These are phyloP conservation scores for Pleoardoris graminearum DNA, from an alignment of 2,329 filamentous ascomycete genomes.

Conservation along the genomic window DNA sequence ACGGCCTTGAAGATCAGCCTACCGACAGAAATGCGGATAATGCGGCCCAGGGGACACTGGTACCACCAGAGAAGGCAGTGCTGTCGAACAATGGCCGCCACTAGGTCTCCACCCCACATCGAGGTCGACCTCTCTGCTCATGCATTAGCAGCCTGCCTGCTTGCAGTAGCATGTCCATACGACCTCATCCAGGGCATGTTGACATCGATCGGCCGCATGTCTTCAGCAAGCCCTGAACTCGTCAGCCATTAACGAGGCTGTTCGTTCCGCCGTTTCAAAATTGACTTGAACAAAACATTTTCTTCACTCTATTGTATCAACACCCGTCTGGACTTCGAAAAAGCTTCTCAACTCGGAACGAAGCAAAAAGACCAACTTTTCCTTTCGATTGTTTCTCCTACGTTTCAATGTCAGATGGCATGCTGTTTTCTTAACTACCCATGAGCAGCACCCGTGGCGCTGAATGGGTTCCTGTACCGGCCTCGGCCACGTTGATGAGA, in stretches of 20 bases:
- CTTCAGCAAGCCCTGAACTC: neutral
- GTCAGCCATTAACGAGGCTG: neutral
- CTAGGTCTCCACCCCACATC: neutral
- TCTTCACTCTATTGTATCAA: neutral
- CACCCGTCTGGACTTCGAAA: neutral
- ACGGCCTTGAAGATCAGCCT: neutral
- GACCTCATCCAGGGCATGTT: neutral
- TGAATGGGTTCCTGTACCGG: neutral
- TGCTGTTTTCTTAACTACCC: neutral
- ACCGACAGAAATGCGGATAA: neutral
- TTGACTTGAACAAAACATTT: neutral
- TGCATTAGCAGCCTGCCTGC: neutral
- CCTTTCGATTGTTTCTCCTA: neutral
- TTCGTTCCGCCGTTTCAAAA: too few relatives aligned
- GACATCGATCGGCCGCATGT: neutral
- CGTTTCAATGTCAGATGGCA: neutral
- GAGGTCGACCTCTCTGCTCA: neutral
- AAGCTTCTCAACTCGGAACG: neutral
- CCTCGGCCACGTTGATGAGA: neutral
- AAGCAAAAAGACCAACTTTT: neutral
- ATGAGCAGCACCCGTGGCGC: neutral
- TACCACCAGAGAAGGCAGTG: neutral
- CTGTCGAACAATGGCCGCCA: neutral
- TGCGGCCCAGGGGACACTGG: neutral
- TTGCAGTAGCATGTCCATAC: neutral